Evolutionary conservation across 805 yeast genomes (phyloP).

Genomic region (Lipomyces orientalis): DNA sequence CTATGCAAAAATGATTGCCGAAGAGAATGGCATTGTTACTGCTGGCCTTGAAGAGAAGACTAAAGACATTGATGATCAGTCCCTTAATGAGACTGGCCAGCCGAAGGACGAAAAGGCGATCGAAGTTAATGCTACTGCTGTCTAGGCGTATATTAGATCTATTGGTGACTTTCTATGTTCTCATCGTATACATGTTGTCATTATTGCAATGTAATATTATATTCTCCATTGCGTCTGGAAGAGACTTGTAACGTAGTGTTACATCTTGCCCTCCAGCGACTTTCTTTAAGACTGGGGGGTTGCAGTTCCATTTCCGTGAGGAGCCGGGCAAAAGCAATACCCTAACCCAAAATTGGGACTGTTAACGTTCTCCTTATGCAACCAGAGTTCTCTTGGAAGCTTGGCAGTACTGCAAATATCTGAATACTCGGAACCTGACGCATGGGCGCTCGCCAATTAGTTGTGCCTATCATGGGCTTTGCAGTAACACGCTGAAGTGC

Average conservation of each 20-base stretch:
- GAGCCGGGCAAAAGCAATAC: too few relatives aligned
- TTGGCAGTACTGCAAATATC: too few relatives aligned
- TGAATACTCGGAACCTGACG: too few relatives aligned
- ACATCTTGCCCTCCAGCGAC: too few relatives aligned
- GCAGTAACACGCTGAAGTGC: too few relatives aligned
- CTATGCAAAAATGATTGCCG: neutral
- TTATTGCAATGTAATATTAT: neutral
- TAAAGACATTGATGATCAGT: neutral
- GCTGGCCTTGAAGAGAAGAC: slow-evolving; percentile 9
- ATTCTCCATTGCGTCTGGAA: neutral
- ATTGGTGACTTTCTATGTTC: neutral
- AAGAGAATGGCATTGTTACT: neutral
- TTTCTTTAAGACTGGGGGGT: too few relatives aligned
- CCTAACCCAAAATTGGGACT: too few relatives aligned
- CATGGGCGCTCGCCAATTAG: too few relatives aligned
- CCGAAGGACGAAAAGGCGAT: neutral
- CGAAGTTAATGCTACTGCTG: neutral
- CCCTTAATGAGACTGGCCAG: neutral
- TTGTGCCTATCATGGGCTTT: too few relatives aligned
- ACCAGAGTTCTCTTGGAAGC: too few relatives aligned
- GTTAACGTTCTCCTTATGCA: too few relatives aligned
- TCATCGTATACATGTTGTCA: neutral
- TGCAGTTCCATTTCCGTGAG: too few relatives aligned
- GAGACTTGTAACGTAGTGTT: neutral
- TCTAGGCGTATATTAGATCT: neutral